These are phyloP conservation scores for Handroanthus guayacan DNA, from an alignment of 257 asterid genomes.

Conservation along the genomic window DNA sequence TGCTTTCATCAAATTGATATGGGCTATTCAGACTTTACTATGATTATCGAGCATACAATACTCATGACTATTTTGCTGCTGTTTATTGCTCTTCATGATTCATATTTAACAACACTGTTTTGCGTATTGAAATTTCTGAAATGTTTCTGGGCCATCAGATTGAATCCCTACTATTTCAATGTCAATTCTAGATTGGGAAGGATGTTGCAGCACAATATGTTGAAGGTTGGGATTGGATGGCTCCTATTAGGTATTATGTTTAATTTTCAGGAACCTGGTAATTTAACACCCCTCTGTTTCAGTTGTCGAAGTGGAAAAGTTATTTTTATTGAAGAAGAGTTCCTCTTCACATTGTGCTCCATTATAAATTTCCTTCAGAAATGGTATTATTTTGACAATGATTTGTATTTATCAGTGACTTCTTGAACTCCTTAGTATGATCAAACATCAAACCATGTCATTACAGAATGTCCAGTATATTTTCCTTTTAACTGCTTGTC, in stretches of 20 bases:
- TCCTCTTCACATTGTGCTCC: conserved; percentile 25
- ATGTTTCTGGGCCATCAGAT: not conserved
- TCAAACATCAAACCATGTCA: conserved; percentile 10
- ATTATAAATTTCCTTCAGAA: conserved; percentile 26
- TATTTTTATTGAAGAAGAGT: not conserved
- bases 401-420: conserved; percentile 12
- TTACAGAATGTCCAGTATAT: not conserved
- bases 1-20: not conserved
- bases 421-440: conserved; percentile 19
- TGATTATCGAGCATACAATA: not conserved
- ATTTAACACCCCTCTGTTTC: not conserved
- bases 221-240: conserved; percentile 99
- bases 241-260: conserved; percentile 80
- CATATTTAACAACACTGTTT: conserved; percentile 7
- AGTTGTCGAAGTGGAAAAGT: conserved; percentile 11
- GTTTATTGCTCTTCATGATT: conserved; percentile 21
- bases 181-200: conserved; percentile 77
- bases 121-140: conserved; percentile 13
- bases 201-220: conserved; percentile 97
- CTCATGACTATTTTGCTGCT: not conserved
- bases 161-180: conserved; percentile 36
- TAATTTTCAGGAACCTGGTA: conserved; percentile 28
- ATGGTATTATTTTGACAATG: conserved; percentile 14
- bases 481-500: not conserved
- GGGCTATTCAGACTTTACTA: not conserved